Conservation (phyloP, 2,329 filamentous ascomycete genomes). For the Lojkania enalia region DNA sequence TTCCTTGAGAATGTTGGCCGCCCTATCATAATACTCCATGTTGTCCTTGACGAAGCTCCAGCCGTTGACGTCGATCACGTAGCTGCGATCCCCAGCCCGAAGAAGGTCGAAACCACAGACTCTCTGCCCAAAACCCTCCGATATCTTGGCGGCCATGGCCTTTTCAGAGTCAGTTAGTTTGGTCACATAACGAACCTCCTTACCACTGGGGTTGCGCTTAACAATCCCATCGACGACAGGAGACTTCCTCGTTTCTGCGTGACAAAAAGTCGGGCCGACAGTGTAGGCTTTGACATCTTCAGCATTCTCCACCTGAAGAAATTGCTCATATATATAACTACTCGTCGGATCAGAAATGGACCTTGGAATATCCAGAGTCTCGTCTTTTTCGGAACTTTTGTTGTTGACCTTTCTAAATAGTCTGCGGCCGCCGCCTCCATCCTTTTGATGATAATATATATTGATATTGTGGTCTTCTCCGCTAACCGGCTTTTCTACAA, state of each 20-base stretch:
- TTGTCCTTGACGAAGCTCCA: slow-evolving; percentile 99
- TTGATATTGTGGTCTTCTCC: slow-evolving; percentile 99
- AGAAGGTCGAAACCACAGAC: slow-evolving; percentile 96
- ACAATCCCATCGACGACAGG: slow-evolving; percentile 96
- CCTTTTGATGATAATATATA: slow-evolving; percentile 89
- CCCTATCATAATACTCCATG: slow-evolving; percentile 95
- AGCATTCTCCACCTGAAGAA: slow-evolving; percentile 93
- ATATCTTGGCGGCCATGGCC: slow-evolving; percentile 85
- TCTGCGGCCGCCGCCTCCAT: slow-evolving; percentile 85
- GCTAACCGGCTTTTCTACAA: slow-evolving; percentile 97
- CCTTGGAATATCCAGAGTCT: slow-evolving; percentile 73
- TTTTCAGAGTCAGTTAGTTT: slow-evolving; percentile 78
- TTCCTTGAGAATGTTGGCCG: slow-evolving; percentile 79
- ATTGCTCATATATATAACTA: slow-evolving; percentile 97
- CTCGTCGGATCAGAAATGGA: slow-evolving; percentile 77
- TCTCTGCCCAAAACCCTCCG: slow-evolving; percentile 86
- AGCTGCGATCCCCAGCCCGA: slow-evolving; percentile 85
- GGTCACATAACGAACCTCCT: slow-evolving; percentile 95
- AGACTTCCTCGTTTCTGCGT: slow-evolving; percentile 95
- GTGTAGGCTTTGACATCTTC: slow-evolving; percentile 99
- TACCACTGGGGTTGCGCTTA: slow-evolving; percentile 93
- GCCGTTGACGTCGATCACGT: slow-evolving; percentile 97
- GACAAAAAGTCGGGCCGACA: slow-evolving; percentile 88
- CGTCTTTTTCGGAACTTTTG: slow-evolving; percentile 94
- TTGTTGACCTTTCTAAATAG: slow-evolving; percentile 98